Base-by-base conservation (phyloP, 257 asterid species). In the Forsythia viridissima region DNA sequence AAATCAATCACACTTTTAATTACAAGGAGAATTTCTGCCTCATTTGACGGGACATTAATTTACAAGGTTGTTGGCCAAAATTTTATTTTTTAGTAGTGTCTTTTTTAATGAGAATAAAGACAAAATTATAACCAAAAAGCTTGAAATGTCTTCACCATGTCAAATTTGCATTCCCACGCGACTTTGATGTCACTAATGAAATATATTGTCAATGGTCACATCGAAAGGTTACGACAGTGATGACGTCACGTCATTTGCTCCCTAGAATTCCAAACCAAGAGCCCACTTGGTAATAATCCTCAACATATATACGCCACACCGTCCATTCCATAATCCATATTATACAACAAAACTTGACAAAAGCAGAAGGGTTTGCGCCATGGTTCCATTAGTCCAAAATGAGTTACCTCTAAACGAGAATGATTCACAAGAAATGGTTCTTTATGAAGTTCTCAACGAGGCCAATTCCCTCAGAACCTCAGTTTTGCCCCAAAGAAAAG, bases 321-420 rank as follows among this genome's bases (percentile, higher is more conserved):
- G 24, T 18, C 30, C 24, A 6, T 12, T 51, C 13, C 8, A 16
- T 30, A 1, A 30, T 30, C 2, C 34, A 30, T 30, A 30, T 30
- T 30, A 30, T 30, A 30, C 1, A 30, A 30, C 34, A 30, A 30
- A 30, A 30, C 34, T 30, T 30, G 34, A 30, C 34, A 30, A 30
- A 30, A 30, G 34, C 1, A 30, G 34, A 30, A 30, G 34, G 34
- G 34, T 30, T 30, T 30, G 34, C 34, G 34, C 34, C 34, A 30
- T 30, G 93, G 80, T 24, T 75, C 71, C 72, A 66, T 6, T 44
- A 5, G 71, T 77, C 2, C 85, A 79, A 46, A 76, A n/a, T 20
- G 91, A 81, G 38, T 10, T 76, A 3, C 90, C 97, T 52, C 88
- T 91, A 2, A 87, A 90, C 55, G 97, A 91, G 86, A 91, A 91